These are phyloP conservation scores for Cruciata laevipes DNA, from an alignment of 257 asterid genomes.

Conservation along the genomic window DNA sequence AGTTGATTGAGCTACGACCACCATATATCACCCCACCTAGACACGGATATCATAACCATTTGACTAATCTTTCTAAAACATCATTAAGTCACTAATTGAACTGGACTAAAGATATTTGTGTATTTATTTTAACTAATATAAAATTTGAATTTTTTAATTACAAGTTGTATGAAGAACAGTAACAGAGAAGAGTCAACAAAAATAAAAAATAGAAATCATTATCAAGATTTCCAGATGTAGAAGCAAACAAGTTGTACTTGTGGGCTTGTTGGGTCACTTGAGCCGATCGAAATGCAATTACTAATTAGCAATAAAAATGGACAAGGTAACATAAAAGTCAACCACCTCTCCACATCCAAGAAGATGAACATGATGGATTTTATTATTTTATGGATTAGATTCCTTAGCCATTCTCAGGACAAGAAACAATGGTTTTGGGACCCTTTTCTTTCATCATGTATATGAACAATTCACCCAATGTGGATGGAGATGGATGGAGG, in stretches of 20 bases:
- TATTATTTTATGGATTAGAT: neutral
- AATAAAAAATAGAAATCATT: neutral
- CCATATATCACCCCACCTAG: neutral
- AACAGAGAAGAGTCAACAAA: neutral
- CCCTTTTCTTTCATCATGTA: neutral
- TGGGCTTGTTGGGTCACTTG: neutral
- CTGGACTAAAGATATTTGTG: slow-evolving; percentile 4
- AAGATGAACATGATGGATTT: slow-evolving; percentile 2
- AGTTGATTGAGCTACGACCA: neutral
- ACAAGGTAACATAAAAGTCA: neutral
- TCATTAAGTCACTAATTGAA: neutral
- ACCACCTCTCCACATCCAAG: slow-evolving; percentile 8
- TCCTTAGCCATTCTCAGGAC: neutral
- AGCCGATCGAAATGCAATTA: neutral
- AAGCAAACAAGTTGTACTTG: slow-evolving; percentile 6
- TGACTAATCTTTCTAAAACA: neutral
- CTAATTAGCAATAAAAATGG: neutral
- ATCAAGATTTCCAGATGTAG: neutral
- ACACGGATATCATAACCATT: neutral
- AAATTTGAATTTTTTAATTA: too few relatives aligned
- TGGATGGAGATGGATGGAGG: slow-evolving; percentile 2
- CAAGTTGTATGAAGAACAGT: neutral
- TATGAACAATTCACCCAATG: neutral
- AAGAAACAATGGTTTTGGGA: neutral
- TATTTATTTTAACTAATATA: too few relatives aligned